phyloP scores from a whole-genome alignment of 805 yeast genomes.

The Wickerhamiella dianesei region DNA sequence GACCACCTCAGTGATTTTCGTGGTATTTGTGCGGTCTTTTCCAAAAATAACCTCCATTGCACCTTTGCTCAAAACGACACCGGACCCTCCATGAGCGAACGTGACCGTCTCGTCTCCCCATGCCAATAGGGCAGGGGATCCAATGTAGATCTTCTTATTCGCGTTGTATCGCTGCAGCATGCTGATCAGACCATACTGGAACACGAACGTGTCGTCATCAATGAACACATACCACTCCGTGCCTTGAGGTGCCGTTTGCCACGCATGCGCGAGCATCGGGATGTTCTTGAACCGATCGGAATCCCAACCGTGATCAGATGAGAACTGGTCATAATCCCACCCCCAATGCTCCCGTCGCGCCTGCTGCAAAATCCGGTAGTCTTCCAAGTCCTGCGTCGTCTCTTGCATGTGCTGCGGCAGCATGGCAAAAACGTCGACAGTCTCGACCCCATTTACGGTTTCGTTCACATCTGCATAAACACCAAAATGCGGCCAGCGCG shows the following conservation, averaged over 20 bases:
- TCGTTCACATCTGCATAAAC: slow-evolving; percentile 26
- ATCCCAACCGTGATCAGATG: slow-evolving; percentile 22
- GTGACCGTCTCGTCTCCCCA: slow-evolving; percentile 11
- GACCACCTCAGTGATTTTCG: slow-evolving; percentile 9
- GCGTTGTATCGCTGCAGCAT: slow-evolving; percentile 19
- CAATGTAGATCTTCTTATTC: slow-evolving; percentile 22
- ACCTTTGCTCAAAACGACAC: slow-evolving; percentile 24
- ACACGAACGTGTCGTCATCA: slow-evolving; percentile 25
- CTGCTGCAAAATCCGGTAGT: slow-evolving; percentile 21
- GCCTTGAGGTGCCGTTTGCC: slow-evolving; percentile 15
- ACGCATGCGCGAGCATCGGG: slow-evolving; percentile 28
- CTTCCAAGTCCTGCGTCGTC: slow-evolving; percentile 12
- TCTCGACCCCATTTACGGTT: slow-evolving; percentile 23
- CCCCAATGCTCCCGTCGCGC: slow-evolving; percentile 18
- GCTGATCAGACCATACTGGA: slow-evolving; percentile 20
- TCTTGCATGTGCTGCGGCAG: slow-evolving; percentile 13
- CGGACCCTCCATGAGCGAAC: slow-evolving; percentile 30
- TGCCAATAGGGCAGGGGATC: slow-evolving; percentile 13
- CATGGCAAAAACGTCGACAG: slow-evolving; percentile 23
- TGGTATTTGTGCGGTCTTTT: slow-evolving; percentile 3
- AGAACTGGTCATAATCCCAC: slow-evolving; percentile 6
- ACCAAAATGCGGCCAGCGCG: slow-evolving; percentile 22
- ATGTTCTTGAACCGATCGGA: slow-evolving; percentile 27
- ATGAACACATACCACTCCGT: slow-evolving; percentile 27
- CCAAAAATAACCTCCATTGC: slow-evolving; percentile 22